Evolutionary conservation across 2,329 filamentous ascomycete species (phyloP), one percentile per base, ranked within the genome.

Genomic region (Alternaria gansuensis): DNA sequence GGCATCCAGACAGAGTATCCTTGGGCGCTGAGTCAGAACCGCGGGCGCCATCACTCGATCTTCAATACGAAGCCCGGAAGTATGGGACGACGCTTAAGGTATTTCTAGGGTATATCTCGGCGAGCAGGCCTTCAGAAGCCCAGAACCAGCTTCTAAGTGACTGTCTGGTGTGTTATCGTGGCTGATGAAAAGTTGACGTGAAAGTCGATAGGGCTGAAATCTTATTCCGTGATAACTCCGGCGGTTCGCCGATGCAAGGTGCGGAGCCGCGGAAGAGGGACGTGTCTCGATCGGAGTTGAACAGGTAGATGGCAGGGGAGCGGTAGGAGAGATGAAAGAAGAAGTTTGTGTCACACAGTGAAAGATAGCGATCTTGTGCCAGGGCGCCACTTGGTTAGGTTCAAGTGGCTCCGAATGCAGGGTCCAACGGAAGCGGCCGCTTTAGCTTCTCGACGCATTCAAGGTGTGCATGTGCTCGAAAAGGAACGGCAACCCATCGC

Each of bases 1-100:
- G 62, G 94, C 93, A 77, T 98, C 95, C 67, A 99, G 84, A 79
- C 96, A 97, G 63, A 98, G 86, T 62, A 98, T 90, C 60, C 82
- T 81, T 17, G 66, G 65, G 45, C 64, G 64, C 53, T 64, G 64
- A 56, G 64, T 67, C 51, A 64, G 54, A 58, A 69, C 50, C 33
- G 69, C 69, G 43, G 69, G 69, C 50, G 75, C 68, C 75, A 77
- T 76, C 31, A 44, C 44, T 49, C 31, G 40, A 24, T 44, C 11
- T 5, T 26, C 10, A 23, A 17, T 55, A 14, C 9, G 23, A n/a
- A 45, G 56, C 24, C 21, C 17, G 26, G 28, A 34, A 33, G 4
- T 24, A n/a, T 24, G 24, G 26, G 39, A 4, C 7, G 29, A 8
- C 9, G 5, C n/a, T 13, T 24, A 9, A 4, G 34, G 14, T n/a